phyloP scores from a whole-genome alignment of 352 stramenopile genomes.

The Phytophthora parvispora region DNA sequence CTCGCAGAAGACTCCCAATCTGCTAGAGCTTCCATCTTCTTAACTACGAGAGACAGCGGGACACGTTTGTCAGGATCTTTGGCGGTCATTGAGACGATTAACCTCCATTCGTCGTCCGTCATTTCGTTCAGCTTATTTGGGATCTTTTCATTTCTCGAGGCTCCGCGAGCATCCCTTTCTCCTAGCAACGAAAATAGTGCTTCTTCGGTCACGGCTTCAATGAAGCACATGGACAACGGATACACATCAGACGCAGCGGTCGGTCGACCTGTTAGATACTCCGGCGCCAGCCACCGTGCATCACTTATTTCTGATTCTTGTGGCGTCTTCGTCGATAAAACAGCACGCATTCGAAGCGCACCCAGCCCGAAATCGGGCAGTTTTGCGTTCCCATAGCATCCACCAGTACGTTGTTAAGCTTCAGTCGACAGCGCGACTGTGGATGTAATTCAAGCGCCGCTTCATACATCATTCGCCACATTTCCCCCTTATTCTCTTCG shows the following conservation, averaged over 20 bases:
- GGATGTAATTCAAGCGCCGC: neutral
- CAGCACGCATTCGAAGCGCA: neutral
- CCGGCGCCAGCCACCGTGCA: slow-evolving; percentile 6
- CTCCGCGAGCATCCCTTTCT: neutral
- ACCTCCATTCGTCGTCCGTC: too few relatives aligned
- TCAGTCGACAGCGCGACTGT: neutral
- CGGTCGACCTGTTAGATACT: too few relatives aligned
- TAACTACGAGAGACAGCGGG: neutral
- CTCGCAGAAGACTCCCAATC: neutral
- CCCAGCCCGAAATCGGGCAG: neutral
- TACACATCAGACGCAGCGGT: slow-evolving; percentile 9
- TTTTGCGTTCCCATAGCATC: neutral
- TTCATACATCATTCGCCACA: neutral
- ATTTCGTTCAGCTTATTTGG: neutral
- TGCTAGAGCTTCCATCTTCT: neutral
- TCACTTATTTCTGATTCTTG: neutral
- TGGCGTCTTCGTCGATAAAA: neutral
- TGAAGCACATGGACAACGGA: slow-evolving; percentile 2
- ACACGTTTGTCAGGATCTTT: neutral
- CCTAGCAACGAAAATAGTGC: neutral
- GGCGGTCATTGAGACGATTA: too few relatives aligned
- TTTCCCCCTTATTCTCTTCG: neutral
- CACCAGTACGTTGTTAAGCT: neutral
- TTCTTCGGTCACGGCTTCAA: slow-evolving; percentile 1
- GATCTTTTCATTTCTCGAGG: neutral